phyloP scores from a whole-genome alignment of 192 early-diverging fungal species.

The Coemansia asiatica region DNA sequence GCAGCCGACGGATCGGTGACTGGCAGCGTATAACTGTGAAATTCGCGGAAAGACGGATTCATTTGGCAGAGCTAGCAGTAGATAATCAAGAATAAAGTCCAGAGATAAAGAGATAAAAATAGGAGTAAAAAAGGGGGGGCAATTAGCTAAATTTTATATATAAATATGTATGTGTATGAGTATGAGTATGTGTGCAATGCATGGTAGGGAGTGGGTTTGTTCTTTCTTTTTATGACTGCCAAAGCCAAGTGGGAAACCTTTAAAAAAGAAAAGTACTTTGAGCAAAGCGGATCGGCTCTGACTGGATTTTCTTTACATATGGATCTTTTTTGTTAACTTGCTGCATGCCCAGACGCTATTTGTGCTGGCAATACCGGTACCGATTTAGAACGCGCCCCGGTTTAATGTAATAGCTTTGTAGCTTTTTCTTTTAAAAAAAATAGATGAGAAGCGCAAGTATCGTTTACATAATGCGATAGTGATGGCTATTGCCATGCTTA shows the following conservation, averaged over 20 bases:
- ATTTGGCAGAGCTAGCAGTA: constrained; percentile 12
- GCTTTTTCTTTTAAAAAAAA: not conserved
- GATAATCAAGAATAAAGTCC: not conserved
- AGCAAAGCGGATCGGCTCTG: not conserved
- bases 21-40: constrained; percentile 52
- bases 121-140: not conserved
- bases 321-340: not conserved
- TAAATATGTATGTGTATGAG: too few relatives aligned
- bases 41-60: constrained; percentile 53
- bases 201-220: too few relatives aligned
- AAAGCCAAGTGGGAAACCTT: not conserved
- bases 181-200: not conserved
- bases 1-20: constrained; percentile 37
- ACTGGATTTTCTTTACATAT: not conserved
- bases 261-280: not conserved
- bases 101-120: not conserved
- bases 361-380: not conserved
- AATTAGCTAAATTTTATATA: not conserved
- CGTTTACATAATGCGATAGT: not conserved
- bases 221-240: not conserved
- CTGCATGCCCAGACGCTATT: not conserved
- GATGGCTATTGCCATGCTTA: not conserved
- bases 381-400: not conserved
- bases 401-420: not conserved
- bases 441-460: not conserved